Base-by-base conservation (phyloP, 2,329 filamentous ascomycete species). In the Domatiomyces globalis region DNA sequence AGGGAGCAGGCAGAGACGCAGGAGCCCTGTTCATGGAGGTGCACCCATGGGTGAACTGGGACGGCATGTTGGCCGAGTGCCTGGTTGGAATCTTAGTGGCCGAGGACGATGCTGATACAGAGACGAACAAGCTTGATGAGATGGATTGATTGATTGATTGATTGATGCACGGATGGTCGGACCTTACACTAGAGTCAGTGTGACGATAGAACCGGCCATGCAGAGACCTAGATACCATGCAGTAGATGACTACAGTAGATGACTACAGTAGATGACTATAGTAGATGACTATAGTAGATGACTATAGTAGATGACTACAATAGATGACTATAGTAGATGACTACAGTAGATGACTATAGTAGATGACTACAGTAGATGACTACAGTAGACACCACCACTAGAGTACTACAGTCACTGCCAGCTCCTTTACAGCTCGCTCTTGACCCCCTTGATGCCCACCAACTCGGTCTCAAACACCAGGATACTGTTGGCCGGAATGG, bases 391-490 rank as follows among this genome's bases (percentile, higher is more conserved):
- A 33, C 29, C 29, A 33, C 10, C 29, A 33, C n/a, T n/a, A n/a
- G n/a, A n/a, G n/a, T n/a, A n/a, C n/a, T n/a, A n/a, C 29, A 33
- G 29, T 5, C 10, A 9, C 9, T 2, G 29, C 29, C 10, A 12
- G 8, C 29, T 9, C 9, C 10, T 33, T 39, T 39, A 39, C 33
- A 39, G 12, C 33, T 45, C 43, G 43, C 58, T 51, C 47, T 49
- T 20, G 25, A 61, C 59, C 22, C 88, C 88, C 15, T 81, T 74
- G 63, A 96, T 95, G 51, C 78, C 83, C 62, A 95, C 74, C 59
- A 96, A 73, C 71, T 95, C 87, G 45, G 89, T 95, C 73, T 94
- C 87, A 65, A 96, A 95, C 49, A 96, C 80, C 63, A 96, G 70
- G 52, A 87, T 94, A 60, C 85, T 81, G 29, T 81, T 83, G 4